phyloP scores from a whole-genome alignment of 2,329 filamentous ascomycete genomes.

The Alternaria ventricosa region DNA sequence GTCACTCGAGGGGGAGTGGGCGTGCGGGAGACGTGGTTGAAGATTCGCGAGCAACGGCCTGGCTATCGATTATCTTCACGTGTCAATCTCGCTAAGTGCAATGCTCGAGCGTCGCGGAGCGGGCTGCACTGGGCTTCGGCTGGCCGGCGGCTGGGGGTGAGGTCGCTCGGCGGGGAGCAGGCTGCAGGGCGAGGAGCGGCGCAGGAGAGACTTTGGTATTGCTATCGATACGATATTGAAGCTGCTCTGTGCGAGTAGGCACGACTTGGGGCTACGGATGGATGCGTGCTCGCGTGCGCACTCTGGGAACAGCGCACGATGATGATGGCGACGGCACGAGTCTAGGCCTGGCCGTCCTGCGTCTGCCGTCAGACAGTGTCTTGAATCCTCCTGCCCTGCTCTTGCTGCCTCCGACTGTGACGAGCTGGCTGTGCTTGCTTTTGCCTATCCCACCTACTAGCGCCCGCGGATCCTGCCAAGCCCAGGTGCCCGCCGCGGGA shows the following conservation, averaged over 20 bases:
- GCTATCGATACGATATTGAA: not conserved
- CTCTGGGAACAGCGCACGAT: conserved; percentile 18
- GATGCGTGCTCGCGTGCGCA: conserved; percentile 45
- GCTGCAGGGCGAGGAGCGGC: conserved; percentile 15
- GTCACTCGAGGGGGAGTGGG: conserved; percentile 19
- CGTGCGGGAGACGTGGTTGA: conserved; percentile 22
- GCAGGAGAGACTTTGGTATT: not conserved
- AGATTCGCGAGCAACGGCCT: conserved; percentile 12
- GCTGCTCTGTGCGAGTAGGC: conserved; percentile 31
- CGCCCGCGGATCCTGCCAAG: conserved; percentile 20
- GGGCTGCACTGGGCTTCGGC: conserved; percentile 4
- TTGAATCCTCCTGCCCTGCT: not conserved
- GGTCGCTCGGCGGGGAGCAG: conserved; percentile 2
- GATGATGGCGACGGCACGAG: conserved; percentile 5
- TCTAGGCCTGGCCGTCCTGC: not conserved
- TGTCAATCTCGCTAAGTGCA: conserved; percentile 26
- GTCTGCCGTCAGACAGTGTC: conserved; percentile 5
- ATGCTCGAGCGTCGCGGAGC: conserved; percentile 11
- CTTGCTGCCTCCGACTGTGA: not conserved
- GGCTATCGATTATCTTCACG: conserved; percentile 41
- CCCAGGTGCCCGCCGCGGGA: conserved; percentile 14
- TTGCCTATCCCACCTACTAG: conserved; percentile 9
- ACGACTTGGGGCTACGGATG: conserved; percentile 35
- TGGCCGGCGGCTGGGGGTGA: not conserved
- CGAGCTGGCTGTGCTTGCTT: not conserved